Percentiles rank a stretch among this genome's conserved stretches.
These are phyloP conservation scores for Thalia dealbata DNA, from an alignment of 176 grass and related monocot genomes.

Conservation along the genomic window DNA sequence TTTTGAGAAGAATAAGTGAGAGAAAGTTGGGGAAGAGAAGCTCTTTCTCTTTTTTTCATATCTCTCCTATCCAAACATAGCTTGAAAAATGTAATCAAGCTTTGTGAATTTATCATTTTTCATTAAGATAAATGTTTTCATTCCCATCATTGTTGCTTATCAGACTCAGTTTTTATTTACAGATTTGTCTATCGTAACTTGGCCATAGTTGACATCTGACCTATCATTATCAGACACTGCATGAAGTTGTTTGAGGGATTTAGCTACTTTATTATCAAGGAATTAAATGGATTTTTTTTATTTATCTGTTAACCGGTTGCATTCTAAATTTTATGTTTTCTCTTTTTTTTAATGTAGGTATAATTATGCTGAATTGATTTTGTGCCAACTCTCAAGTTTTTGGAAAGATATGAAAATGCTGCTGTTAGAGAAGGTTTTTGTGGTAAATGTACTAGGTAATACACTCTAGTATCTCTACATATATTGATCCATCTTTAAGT, in stretches of 20 bases:
- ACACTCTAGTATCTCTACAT: background rate
- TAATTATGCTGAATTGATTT: conserved; percentile 20
- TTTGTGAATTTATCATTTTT: background rate
- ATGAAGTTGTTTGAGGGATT: background rate
- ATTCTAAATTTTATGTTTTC: background rate
- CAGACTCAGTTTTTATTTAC: background rate
- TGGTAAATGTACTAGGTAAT: conserved; percentile 73
- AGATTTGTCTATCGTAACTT: background rate
- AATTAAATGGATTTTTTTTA: background rate
- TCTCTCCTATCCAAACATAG: no score
- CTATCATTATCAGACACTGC: background rate
- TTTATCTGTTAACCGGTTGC: background rate
- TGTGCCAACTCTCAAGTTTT: conserved; percentile 47
- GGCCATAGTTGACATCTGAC: background rate
- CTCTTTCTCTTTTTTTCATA: no score
- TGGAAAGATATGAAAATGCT: conserved; percentile 78
- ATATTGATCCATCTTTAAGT: background rate
- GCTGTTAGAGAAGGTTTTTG: conserved; percentile 61
- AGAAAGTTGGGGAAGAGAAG: no score
- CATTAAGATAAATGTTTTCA: background rate
- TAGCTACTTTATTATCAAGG: background rate
- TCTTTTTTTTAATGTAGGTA: background rate
- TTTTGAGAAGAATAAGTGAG: background rate
- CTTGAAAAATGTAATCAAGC: background rate
- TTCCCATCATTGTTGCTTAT: background rate